Base-by-base conservation (phyloP, 345 rosid genomes). In the Eucalyptus polybractea region DNA sequence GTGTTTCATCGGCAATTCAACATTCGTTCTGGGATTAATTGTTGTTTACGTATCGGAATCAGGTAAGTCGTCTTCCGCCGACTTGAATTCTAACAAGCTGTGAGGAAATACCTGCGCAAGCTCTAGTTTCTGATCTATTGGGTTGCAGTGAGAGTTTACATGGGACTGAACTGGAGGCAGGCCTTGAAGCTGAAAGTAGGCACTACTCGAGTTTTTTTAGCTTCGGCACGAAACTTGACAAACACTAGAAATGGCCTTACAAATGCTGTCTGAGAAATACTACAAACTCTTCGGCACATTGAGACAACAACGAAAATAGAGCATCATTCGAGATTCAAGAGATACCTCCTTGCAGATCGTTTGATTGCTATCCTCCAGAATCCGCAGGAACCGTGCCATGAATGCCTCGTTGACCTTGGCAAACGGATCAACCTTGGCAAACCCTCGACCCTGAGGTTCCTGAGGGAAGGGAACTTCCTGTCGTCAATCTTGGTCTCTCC, bases 401-500 rank as follows among this genome's bases (percentile, higher is more conserved):
- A 95, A 96, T 72, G 95, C 98, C 91, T 93, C 90, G 90, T 96
- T 95, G 56, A 95, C 94, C 19, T 89, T 25, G 13, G 65, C 65
- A 25, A 1, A 24, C 13, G 81, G 90, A 69, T 91, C 88, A 54
- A 95, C 94, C 22, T 88, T 58, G 67, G 67, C 67, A 13, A 60
- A 27, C 31, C 14, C 7, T 60, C 7, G 7, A 25, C n/a, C 31
- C 67, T 96, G 25, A 97, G 65, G 86, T 89, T 93, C 91, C 91
- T 93, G 56, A 97, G 93, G 88, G 94, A 94, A 80, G 95, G 96
- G 62, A 94, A 93, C 3, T 91, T 69, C 10, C 40, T 31, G 47
- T 44, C 91, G 8, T 95, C 90, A 87, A 94, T 89, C 91, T 89
- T 86, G 9, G 86, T 90, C 81, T 92, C 95, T 56, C 97, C 98